Conservation (phyloP, 2,329 filamentous ascomycete species). For the Thelonectria blattea region DNA sequence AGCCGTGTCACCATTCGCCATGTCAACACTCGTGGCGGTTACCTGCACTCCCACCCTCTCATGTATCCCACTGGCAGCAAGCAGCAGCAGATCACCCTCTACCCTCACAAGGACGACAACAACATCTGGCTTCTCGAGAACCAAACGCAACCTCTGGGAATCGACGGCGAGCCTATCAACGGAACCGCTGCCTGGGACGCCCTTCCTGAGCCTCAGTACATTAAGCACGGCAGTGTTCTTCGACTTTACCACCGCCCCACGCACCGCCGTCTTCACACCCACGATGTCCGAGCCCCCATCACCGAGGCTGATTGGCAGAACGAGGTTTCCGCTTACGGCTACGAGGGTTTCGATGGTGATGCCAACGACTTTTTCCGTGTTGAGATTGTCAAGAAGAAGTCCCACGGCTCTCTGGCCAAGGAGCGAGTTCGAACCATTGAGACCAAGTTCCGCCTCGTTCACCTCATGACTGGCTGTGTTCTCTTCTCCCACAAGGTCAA, state of each 20-base stretch:
- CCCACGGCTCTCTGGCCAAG: slow-evolving; percentile 78
- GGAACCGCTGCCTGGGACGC: slow-evolving; percentile 86
- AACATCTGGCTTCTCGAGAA: slow-evolving; percentile 96
- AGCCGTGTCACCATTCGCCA: slow-evolving; percentile 87
- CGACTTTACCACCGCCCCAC: slow-evolving; percentile 85
- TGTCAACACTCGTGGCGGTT: slow-evolving; percentile 96
- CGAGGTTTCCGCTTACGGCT: slow-evolving; percentile 95
- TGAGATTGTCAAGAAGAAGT: slow-evolving; percentile 92
- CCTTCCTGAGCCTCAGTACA: slow-evolving; percentile 66
- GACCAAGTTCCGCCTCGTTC: slow-evolving; percentile 93
- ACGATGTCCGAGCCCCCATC: slow-evolving; percentile 87
- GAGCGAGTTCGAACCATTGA: slow-evolving; percentile 89
- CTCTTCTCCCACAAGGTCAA: slow-evolving; percentile 99
- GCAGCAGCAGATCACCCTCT: slow-evolving; percentile 97
- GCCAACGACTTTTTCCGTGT: slow-evolving; percentile 95
- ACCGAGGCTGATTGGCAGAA: slow-evolving; percentile 94
- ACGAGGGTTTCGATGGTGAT: slow-evolving; percentile 94
- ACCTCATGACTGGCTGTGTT: slow-evolving; percentile 95
- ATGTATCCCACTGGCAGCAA: slow-evolving; percentile 99
- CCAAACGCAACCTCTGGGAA: slow-evolving; percentile 85
- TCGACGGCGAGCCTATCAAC: slow-evolving; percentile 76
- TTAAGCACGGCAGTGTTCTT: slow-evolving; percentile 81
- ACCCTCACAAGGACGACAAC: slow-evolving; percentile 99
- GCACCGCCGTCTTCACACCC: slow-evolving; percentile 90
- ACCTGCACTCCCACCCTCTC: slow-evolving; percentile 93